These are phyloP conservation scores for Vitis amurensis DNA, from an alignment of 164 flowering plant species.

Conservation along the genomic window DNA sequence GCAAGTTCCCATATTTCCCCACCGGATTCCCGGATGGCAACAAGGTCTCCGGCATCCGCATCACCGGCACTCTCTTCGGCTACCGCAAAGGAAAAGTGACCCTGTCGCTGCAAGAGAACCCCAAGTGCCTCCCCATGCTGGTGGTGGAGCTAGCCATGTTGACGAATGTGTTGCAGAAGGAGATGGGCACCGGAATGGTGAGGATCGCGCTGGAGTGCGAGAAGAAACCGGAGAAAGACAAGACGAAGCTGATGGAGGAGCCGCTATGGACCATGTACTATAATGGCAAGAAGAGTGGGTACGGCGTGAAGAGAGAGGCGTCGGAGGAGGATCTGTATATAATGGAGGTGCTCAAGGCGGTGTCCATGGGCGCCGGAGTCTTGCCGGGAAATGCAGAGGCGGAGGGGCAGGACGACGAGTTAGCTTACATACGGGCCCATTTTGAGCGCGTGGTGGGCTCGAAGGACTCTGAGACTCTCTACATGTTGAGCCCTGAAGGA, in stretches of 20 bases:
- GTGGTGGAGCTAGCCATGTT: slow-evolving; percentile 69
- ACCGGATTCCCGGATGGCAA: slow-evolving; percentile 16
- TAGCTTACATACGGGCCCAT: slow-evolving; percentile 74
- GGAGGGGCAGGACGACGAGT: slow-evolving; percentile 66
- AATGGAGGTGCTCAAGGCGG: slow-evolving; percentile 57
- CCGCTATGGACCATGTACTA: slow-evolving; percentile 78
- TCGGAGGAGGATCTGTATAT: slow-evolving; percentile 61
- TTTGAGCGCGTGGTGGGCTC: slow-evolving; percentile 82
- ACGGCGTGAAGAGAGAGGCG: slow-evolving; percentile 58
- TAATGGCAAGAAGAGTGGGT: slow-evolving; percentile 69
- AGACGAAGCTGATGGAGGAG: slow-evolving; percentile 56
- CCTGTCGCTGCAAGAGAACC: slow-evolving; percentile 60
- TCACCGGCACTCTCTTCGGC: slow-evolving; percentile 79
- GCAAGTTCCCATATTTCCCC: slow-evolving; percentile 48
- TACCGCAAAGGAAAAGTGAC: slow-evolving; percentile 63
- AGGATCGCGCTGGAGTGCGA: slow-evolving; percentile 78
- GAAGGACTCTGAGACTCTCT: slow-evolving; percentile 72
- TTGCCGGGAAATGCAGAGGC: slow-evolving; percentile 40
- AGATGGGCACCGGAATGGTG: slow-evolving; percentile 66
- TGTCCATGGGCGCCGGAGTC: slow-evolving; percentile 86
- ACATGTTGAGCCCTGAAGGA: slow-evolving; percentile 84
- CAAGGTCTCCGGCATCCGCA: slow-evolving; percentile 16
- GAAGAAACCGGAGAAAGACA: slow-evolving; percentile 47
- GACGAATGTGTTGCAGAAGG: slow-evolving; percentile 55
- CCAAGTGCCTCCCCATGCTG: slow-evolving; percentile 50